A percentile compares a stretch with the other conserved stretches of the same genome.
phyloP scores from a whole-genome alignment of 805 yeast genomes.

The Wickerhamomyces hampshirensis region DNA sequence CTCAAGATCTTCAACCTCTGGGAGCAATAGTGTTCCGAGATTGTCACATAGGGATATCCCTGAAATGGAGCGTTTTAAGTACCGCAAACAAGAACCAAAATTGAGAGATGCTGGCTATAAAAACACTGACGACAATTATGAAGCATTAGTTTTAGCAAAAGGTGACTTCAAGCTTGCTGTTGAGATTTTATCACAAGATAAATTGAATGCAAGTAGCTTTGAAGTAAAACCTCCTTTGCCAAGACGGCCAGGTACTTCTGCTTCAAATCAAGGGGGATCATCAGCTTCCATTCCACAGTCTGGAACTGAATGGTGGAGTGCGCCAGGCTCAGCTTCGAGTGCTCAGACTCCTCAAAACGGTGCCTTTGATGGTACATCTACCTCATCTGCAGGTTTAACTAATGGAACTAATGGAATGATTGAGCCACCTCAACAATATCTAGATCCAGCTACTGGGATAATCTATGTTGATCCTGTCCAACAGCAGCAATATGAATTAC shows the following conservation, averaged over 20 bases:
- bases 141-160: slow-evolving; percentile 52
- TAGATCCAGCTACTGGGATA: slow-evolving; percentile 69
- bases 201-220: slow-evolving; percentile 31
- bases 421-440: slow-evolving; percentile 59
- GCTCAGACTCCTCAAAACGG: slow-evolving; percentile 22
- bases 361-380: slow-evolving; percentile 4
- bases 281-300: slow-evolving; percentile 5
- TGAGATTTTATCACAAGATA: slow-evolving; percentile 41
- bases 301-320: slow-evolving; percentile 20
- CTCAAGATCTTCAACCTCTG: slow-evolving; percentile 12
- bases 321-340: slow-evolving; percentile 19
- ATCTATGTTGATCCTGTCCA: slow-evolving; percentile 66
- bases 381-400: slow-evolving; percentile 17
- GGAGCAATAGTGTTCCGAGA: slow-evolving; percentile 28
- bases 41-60: slow-evolving; percentile 50
- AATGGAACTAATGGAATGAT: slow-evolving; percentile 23
- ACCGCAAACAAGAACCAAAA: slow-evolving; percentile 41
- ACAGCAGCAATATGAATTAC: slow-evolving; percentile 33
- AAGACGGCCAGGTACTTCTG: slow-evolving; percentile 24
- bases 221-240: slow-evolving; percentile 48
- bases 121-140: slow-evolving; percentile 53
- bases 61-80: slow-evolving; percentile 47
- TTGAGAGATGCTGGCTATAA: slow-evolving; percentile 52
- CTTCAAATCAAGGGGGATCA: slow-evolving; percentile 1
- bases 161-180: slow-evolving; percentile 61